These are phyloP conservation scores for Melastoma malabathricum DNA, from an alignment of 345 rosid genomes.

Conservation along the genomic window DNA sequence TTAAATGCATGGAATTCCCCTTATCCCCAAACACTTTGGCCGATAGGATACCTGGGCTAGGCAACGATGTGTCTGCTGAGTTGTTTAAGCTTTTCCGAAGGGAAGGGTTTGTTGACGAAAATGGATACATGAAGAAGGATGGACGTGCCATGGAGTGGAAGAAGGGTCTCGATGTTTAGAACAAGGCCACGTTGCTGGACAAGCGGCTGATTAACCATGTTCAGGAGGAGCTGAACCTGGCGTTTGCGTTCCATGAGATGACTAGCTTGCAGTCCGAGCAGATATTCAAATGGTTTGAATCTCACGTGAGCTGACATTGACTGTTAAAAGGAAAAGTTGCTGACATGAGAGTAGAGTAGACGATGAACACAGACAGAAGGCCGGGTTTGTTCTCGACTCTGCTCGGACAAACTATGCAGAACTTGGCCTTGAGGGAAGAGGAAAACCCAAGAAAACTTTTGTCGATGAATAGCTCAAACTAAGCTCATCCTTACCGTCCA, in stretches of 20 bases:
- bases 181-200: conserved; percentile 22
- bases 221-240: conserved; percentile 85
- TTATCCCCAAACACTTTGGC: conserved; percentile 36
- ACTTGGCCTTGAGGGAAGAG: too few species aligned
- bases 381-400: too few species aligned
- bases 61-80: conserved; percentile 28
- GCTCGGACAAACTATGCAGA: too few species aligned
- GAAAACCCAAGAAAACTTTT: too few species aligned
- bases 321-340: too few species aligned
- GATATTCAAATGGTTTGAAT: conserved; percentile 85
- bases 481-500: too few species aligned
- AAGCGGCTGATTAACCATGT: conserved; percentile 48
- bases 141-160: conserved; percentile 66
- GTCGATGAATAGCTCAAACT: too few species aligned
- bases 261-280: conserved; percentile 73
- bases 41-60: conserved; percentile 54
- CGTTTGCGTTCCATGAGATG: conserved; percentile 90
- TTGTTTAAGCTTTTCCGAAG: conserved; percentile 40
- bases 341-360: too few species aligned
- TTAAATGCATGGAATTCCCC: conserved; percentile 59
- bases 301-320: conserved; percentile 37
- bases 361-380: too few species aligned
- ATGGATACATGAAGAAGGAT: conserved; percentile 66
- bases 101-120: conserved; percentile 51
- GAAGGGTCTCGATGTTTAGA: conserved; percentile 23